Base-by-base conservation (phyloP, 495 filamentous ascomycete genomes). In the Aspergillus nanangensis region DNA sequence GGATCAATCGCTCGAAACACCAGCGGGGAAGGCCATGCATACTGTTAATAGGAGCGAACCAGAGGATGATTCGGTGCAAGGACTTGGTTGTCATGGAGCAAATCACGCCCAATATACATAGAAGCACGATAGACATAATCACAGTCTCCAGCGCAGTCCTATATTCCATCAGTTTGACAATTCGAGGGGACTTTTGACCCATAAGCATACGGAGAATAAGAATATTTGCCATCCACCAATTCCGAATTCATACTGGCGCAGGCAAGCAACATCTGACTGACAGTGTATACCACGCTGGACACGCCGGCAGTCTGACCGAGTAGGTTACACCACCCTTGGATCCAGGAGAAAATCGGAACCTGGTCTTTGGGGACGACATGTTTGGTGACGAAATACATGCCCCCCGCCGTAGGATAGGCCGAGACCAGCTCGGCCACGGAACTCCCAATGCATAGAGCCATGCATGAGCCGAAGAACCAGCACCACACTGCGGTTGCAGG, bases 31-130 rank as follows among this genome's bases (percentile, higher is more conserved):
- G n/a, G 0, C n/a, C 19, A 19, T 8, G 52, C 70, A 36, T 64
- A 82, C 80, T 76, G 61, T 87, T 87, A 45, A 87, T 84, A 1
- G 83, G 83, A 7, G 83, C 83, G 63, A 87, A 87, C 81, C 82
- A 86, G 4, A 83, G 59, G 20, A 87, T 67, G 24, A 83, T 79
- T 22, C 71, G 67, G 61, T 86, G 82, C 18, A 87, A 63, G 2
- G 65, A 73, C 53, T 75, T 81, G 0, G 83, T 87, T 0, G 78
- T 81, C 45, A 87, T 62, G 0, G 83, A 88, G 60, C 81, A 84
- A 3, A 86, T 77, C 8, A 75, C 58, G 2, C 83, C 83, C 48
- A 83, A 74, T 1, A 80, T 29, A 25, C 75, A 72, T 7, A 87
- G 62, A 10, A 84, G 55, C 3, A 72, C 59, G 39, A 85, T 76